These are phyloP conservation scores for Candida quercuum DNA, from an alignment of 805 yeast genomes.

Conservation along the genomic window DNA sequence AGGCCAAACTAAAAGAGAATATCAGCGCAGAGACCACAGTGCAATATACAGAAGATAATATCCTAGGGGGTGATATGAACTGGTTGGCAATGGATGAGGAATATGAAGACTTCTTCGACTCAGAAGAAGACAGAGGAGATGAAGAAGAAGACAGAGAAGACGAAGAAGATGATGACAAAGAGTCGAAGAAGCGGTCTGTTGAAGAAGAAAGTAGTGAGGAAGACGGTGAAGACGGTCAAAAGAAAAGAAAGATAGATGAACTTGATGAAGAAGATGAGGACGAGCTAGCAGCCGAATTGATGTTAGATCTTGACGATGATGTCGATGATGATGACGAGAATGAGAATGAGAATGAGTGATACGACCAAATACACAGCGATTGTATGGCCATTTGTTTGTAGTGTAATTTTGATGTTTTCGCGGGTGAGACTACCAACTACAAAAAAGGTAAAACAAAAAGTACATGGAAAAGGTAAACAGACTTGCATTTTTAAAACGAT, in stretches of 20 bases:
- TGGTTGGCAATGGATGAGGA: conserved; percentile 37
- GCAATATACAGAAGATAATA: conserved; percentile 34
- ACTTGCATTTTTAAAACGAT: too few relatives aligned
- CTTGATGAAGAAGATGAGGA: conserved; percentile 24
- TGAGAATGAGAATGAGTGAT: neutral
- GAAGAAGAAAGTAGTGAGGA: conserved; percentile 8
- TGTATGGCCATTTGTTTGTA: too few relatives aligned
- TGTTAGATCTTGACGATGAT: conserved; percentile 23
- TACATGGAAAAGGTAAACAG: too few relatives aligned
- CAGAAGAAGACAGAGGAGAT: conserved; percentile 27
- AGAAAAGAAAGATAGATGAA: conserved; percentile 6
- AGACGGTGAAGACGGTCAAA: conserved; percentile 3
- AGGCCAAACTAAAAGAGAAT: too few relatives aligned
- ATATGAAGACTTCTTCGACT: conserved; percentile 47
- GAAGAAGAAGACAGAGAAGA: conserved; percentile 12
- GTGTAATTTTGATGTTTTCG: too few relatives aligned
- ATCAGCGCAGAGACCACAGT: too few relatives aligned
- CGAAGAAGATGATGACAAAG: conserved; percentile 10
- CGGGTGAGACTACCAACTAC: too few relatives aligned
- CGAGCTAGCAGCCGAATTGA: conserved; percentile 27
- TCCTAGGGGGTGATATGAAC: conserved; percentile 26
- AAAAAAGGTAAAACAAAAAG: too few relatives aligned
- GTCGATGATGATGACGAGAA: conserved; percentile 5
- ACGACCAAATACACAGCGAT: too few relatives aligned
- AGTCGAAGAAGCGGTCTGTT: conserved; percentile 10